phyloP scores from a whole-genome alignment of 805 yeast genomes.

The Ogataea chonburiensis region DNA sequence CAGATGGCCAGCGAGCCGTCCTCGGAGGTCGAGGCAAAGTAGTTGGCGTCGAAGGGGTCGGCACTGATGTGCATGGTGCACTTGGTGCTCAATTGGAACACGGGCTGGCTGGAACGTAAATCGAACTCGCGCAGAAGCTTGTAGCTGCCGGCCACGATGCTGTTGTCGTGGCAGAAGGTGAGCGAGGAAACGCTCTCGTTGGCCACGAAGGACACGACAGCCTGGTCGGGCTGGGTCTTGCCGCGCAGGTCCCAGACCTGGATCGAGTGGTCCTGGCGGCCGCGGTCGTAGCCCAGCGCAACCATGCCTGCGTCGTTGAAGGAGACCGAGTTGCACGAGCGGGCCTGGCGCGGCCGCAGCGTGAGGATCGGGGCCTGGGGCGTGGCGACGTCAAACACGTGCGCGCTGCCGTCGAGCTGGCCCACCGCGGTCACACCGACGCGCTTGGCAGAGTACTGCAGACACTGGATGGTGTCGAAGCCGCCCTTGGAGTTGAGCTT shows the following conservation, averaged over 20 bases:
- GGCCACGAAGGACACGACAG: slow-evolving; percentile 57
- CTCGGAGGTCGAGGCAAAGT: slow-evolving; percentile 75
- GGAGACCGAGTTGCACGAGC: slow-evolving; percentile 75
- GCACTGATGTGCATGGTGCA: slow-evolving; percentile 65
- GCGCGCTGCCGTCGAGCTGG: slow-evolving; percentile 64
- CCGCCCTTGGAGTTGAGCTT: slow-evolving; percentile 57
- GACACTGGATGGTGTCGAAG: slow-evolving; percentile 65
- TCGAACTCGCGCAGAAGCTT: slow-evolving; percentile 80
- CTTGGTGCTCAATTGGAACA: slow-evolving; percentile 72
- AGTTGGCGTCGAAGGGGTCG: slow-evolving; percentile 65
- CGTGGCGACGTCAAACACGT: slow-evolving; percentile 57
- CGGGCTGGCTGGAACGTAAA: slow-evolving; percentile 60
- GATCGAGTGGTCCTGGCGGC: slow-evolving; percentile 70
- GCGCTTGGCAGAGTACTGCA: slow-evolving; percentile 52
- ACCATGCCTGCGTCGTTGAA: slow-evolving; percentile 64
- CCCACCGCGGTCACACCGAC: slow-evolving; percentile 70
- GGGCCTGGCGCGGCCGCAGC: slow-evolving; percentile 59
- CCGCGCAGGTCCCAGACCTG: slow-evolving; percentile 78
- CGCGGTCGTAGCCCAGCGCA: slow-evolving; percentile 78
- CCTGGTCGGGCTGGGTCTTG: slow-evolving; percentile 50
- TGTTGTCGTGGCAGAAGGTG: slow-evolving; percentile 54
- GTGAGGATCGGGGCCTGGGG: slow-evolving; percentile 36
- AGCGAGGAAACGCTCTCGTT: slow-evolving; percentile 75
- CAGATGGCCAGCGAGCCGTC: slow-evolving; percentile 83
- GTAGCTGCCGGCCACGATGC: slow-evolving; percentile 70